Base-by-base conservation (phyloP, 345 rosid species). In the Dimocarpus longan region DNA sequence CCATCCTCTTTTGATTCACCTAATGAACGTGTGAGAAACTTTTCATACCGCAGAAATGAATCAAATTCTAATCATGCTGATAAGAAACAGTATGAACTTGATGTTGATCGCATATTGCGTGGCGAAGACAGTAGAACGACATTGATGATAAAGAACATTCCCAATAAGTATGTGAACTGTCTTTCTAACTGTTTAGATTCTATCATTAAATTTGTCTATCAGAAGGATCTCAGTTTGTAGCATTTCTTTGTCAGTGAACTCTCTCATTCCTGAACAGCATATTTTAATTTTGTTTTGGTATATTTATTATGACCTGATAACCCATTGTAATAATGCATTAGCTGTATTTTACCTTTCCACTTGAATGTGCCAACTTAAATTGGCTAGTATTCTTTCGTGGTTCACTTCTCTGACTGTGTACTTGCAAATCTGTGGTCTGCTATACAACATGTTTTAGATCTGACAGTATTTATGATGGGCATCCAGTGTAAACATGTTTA, bases 71-170 rank as follows among this genome's bases (percentile, higher is more conserved):
- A 86, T 80, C 87, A 88, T 76, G 95, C 90, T 73, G 94, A 91
- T 80, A 94, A 90, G 90, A 95, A 87, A 80, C 97, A 86, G 66
- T 95, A 87, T 78, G 99, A 95, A 85, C 98, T 95, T 82, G 97
- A 95, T 73, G 78, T 92, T 60, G 94, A 95, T 57, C 91, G 90
- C 77, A 93, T 95, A 82, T 66, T 83, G 77, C 90, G 71, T 71
- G 97, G 98, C 62, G 97, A 94, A 21, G 99, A 96, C 80, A 73
- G 66, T 65, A 84, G 99, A 76, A 96, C 98, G 57, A 96, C 99
- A 5, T 90, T 96, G 84, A 94, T 96, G 99, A 90, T 96, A 82
- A 96, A 94, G 85, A 96, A 96, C 76, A 94, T 96, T 82, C 99
- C 99, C 66, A 95, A 95, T 88, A 95, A 95, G 98, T 93, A 91